Percentiles rank a stretch among this genome's conserved stretches.
These are phyloP conservation scores for Candida orba DNA, from an alignment of 805 yeast genomes.

Conservation along the genomic window DNA sequence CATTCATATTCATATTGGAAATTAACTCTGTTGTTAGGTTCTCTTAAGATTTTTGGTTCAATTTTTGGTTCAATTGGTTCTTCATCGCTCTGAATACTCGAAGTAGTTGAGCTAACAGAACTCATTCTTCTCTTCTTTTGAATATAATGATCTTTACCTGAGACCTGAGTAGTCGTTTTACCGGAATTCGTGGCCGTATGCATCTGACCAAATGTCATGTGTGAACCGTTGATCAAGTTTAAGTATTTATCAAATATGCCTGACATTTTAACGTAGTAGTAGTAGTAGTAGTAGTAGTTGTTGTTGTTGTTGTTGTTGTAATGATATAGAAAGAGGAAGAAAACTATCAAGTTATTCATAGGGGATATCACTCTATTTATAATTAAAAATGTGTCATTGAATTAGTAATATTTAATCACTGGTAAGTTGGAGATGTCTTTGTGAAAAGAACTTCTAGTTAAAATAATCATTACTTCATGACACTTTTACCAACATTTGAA, in stretches of 20 bases:
- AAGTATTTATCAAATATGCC: conserved; percentile 26
- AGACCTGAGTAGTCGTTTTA: conserved; percentile 10
- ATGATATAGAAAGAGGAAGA: neutral
- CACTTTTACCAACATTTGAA: no score
- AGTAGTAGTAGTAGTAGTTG: neutral
- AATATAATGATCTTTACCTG: conserved; percentile 14
- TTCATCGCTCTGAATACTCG: conserved; percentile 2
- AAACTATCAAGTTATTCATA: no score
- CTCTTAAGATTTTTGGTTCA: conserved; percentile 4
- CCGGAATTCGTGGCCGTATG: conserved; percentile 17
- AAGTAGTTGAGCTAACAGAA: conserved; percentile 10
- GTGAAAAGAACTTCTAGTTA: no score
- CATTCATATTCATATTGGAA: conserved; percentile 3
- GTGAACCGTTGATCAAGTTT: conserved; percentile 17
- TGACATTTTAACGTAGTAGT: conserved; percentile 20
- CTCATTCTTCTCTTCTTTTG: conserved; percentile 19
- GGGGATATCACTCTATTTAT: no score
- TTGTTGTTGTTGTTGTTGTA: neutral
- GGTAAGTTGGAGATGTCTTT: no score
- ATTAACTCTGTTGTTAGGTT: conserved; percentile 16
- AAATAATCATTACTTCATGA: no score
- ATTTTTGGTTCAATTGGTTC: conserved; percentile 2
- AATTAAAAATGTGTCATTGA: no score
- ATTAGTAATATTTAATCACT: no score
- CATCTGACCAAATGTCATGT: conserved; percentile 15